Base-by-base conservation (phyloP, 2,329 filamentous ascomycete genomes). In the Fusarium nygamai region DNA sequence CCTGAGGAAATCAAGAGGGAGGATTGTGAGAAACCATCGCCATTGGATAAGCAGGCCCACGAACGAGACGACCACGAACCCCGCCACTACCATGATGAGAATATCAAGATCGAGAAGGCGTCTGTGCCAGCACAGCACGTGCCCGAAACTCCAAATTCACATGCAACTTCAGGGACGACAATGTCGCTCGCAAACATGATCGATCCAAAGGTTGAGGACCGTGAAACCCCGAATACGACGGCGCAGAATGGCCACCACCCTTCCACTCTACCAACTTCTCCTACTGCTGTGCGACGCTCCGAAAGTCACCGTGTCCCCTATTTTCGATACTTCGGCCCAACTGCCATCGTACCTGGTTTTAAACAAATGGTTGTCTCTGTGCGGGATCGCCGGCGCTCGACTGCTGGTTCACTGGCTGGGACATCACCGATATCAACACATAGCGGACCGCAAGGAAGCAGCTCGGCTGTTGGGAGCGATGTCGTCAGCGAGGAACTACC, bases 331-430 rank as follows among this genome's bases (percentile, higher is more conserved):
- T 96, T 97, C 80, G 95, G 94, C 1, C 94, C 94, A 1, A 97
- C 95, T 2, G 95, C 94, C 71, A 97, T 97, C 78, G 94, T 96
- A 60, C 94, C 94, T 3, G 94, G 94, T 29, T 97, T 95, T 84
- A 97, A 97, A 82, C 94, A 97, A 81, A 97, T 97, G 94, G 93
- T 97, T 33, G 92, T 93, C 67, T 92, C 92, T 61, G 90, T 95
- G 36, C 88, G 92, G 67, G 91, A 92, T 68, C 86, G 90, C 67
- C 88, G 91, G 31, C 87, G 88, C 31, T 91, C 91, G 60, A 88
- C 86, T 14, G 86, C 84, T 12, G 87, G 86, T 58, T 92, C 90
- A 24, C 88, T 89, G 53, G 89, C 90, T 1, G 85, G 83, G 14
- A 84, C 86, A 0, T 90, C 88, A 0, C 87, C 88, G 0, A 79